Evolutionary conservation across 2,329 filamentous ascomycete species (phyloP).

Genomic region (Monilinia polystroma): DNA sequence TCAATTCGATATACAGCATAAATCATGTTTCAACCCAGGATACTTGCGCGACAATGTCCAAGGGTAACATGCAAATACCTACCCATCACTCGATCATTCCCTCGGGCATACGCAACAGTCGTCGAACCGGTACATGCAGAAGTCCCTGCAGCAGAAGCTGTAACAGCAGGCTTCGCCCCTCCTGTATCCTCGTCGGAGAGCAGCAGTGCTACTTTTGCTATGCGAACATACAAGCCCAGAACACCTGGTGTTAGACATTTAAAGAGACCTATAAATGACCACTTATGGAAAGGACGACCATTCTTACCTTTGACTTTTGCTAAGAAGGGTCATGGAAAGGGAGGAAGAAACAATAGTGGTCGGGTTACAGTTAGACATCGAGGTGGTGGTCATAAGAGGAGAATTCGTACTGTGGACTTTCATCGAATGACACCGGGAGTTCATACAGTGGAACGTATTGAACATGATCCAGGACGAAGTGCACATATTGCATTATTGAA

Average conservation of each 20-base stretch:
- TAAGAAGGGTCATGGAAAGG: slow-evolving; percentile 90
- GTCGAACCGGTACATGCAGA: slow-evolving; percentile 43
- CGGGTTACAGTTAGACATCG: slow-evolving; percentile 85
- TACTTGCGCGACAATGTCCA: slow-evolving; percentile 49
- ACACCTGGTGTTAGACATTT: slow-evolving; percentile 92
- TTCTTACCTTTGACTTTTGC: slow-evolving; percentile 80
- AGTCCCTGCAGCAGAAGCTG: slow-evolving; percentile 42
- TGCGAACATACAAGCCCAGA: slow-evolving; percentile 89
- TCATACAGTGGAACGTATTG: slow-evolving; percentile 88
- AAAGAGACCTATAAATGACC: slow-evolving; percentile 89
- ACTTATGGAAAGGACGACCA: slow-evolving; percentile 92
- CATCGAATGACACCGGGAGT: slow-evolving; percentile 73
- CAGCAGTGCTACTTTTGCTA: slow-evolving; percentile 42
- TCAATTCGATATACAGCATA: slow-evolving; percentile 16
- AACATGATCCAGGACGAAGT: slow-evolving; percentile 91
- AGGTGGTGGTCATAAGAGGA: slow-evolving; percentile 86
- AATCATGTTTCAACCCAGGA: slow-evolving; percentile 64
- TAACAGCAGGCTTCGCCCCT: slow-evolving; percentile 45
- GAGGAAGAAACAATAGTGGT: slow-evolving; percentile 86
- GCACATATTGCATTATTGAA: slow-evolving; percentile 89
- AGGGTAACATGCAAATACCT: slow-evolving; percentile 49
- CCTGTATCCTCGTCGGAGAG: slow-evolving; percentile 45
- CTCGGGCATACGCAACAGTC: slow-evolving; percentile 53
- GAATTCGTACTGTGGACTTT: slow-evolving; percentile 92
- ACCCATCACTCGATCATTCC: slow-evolving; percentile 46